Evolutionary conservation across 1,139 yeast species (phyloP).

Genomic region (Suhomyces yuchorum): DNA sequence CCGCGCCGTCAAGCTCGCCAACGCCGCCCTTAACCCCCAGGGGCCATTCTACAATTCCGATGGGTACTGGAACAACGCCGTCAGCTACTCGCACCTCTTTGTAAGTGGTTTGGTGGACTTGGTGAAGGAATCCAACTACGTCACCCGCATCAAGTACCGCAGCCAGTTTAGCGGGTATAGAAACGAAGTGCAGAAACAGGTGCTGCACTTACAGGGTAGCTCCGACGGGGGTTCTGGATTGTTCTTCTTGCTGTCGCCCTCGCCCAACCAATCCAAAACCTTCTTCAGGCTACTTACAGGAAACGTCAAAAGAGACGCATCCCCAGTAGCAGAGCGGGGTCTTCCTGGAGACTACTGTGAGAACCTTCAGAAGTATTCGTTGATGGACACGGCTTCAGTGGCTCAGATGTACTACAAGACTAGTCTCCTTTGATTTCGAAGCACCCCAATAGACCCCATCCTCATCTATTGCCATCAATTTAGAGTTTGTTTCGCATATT

Average conservation of each 20-base stretch:
- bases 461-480: no score
- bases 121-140: slow-evolving; percentile 6
- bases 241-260: slow-evolving; percentile 3
- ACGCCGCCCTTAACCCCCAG: slow-evolving; percentile 15
- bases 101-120: slow-evolving; percentile 18
- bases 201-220: slow-evolving; percentile 21
- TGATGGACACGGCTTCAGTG: slow-evolving; percentile 22
- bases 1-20: slow-evolving; percentile 16
- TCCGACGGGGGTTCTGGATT: slow-evolving; percentile 19
- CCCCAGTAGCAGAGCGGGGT: background rate
- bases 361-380: slow-evolving; percentile 4
- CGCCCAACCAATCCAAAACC: background rate
- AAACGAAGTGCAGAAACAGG: slow-evolving; percentile 26
- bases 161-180: slow-evolving; percentile 15
- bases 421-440: background rate
- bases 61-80: slow-evolving; percentile 20
- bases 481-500: background rate
- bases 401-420: slow-evolving; percentile 18
- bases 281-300: background rate
- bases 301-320: background rate
- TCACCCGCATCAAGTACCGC: slow-evolving; percentile 7
- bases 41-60: slow-evolving; percentile 17
- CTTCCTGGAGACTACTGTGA: slow-evolving; percentile 2
- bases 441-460: no score
- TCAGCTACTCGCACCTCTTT: slow-evolving; percentile 18